Evolutionary conservation across 164 flowering plant species (phyloP).

Genomic region (Annona squamosa): DNA sequence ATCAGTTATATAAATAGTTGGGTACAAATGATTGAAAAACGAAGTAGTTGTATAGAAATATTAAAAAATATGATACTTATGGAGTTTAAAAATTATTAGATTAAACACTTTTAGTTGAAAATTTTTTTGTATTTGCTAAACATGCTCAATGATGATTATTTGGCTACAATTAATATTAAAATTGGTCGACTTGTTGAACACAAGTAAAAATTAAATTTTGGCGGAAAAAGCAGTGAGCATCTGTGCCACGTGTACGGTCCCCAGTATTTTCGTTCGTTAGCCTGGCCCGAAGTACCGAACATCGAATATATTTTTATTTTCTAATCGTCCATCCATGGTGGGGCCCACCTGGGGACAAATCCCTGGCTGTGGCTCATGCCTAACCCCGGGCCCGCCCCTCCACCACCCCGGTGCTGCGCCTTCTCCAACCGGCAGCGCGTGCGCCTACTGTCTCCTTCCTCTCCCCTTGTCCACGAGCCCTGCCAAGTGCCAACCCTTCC

Average conservation of each 20-base stretch:
- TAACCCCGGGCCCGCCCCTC: constrained; percentile 11
- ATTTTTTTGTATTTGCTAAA: too few relatives aligned
- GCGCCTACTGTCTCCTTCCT: constrained; percentile 10
- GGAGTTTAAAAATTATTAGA: too few relatives aligned
- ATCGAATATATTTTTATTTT: neutral
- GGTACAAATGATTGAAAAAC: too few relatives aligned
- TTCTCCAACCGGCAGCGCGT: constrained; percentile 27
- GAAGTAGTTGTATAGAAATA: too few relatives aligned
- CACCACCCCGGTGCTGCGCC: constrained; percentile 25
- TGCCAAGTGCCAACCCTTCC: constrained; percentile 5
- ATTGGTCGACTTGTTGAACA: too few relatives aligned
- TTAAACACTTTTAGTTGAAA: too few relatives aligned
- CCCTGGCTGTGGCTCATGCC: constrained; percentile 15
- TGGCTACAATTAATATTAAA: too few relatives aligned
- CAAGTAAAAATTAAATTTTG: too few relatives aligned
- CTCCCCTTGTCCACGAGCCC: neutral
- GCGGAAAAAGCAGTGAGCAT: neutral
- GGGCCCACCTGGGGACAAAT: constrained; percentile 1
- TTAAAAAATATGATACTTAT: too few relatives aligned
- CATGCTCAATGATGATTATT: too few relatives aligned
- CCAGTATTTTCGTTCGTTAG: neutral
- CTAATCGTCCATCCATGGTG: neutral
- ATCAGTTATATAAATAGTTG: too few relatives aligned
- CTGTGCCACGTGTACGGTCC: neutral
- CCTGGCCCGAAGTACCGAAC: too few relatives aligned